These are phyloP conservation scores for Wakefieldia striispora DNA, from an alignment of 768 basidiomycete species.

Conservation along the genomic window DNA sequence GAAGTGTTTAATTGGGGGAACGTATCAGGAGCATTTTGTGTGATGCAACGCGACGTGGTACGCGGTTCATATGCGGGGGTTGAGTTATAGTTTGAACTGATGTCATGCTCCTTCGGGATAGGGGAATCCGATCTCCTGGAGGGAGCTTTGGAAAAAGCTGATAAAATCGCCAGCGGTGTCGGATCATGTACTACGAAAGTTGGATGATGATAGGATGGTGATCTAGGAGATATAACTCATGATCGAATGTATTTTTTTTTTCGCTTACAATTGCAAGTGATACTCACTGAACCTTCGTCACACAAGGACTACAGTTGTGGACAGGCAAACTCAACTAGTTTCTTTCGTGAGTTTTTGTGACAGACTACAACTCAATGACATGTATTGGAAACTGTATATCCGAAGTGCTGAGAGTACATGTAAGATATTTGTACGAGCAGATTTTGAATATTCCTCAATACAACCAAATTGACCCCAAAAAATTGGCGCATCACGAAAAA, in stretches of 20 bases:
- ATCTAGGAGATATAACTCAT: neutral
- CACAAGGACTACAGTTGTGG: too few relatives aligned
- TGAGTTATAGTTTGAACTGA: neutral
- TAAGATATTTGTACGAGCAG: neutral
- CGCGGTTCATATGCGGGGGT: constrained; percentile 12
- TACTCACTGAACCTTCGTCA: too few relatives aligned
- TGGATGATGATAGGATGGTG: neutral
- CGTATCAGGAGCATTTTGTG: constrained; percentile 57
- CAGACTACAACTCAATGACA: too few relatives aligned
- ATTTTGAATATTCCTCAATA: neutral
- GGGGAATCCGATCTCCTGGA: constrained; percentile 80
- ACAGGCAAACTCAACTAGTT: too few relatives aligned
- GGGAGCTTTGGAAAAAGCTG: constrained; percentile 68
- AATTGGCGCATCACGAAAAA: neutral
- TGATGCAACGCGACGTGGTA: constrained; percentile 71
- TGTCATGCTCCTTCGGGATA: constrained; percentile 20
- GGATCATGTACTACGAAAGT: constrained; percentile 50
- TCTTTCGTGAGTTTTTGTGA: too few relatives aligned
- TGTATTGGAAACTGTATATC: neutral
- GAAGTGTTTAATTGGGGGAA: constrained; percentile 56
- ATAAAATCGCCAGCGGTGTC: constrained; percentile 50
- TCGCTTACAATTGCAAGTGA: neutral
- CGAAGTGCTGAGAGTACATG: neutral
- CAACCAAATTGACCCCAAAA: neutral
- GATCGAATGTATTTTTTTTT: neutral